These are phyloP conservation scores for Cutaneotrichosporon cavernicola DNA, from an alignment of 1,284 basidiomycete species.

Conservation along the genomic window DNA sequence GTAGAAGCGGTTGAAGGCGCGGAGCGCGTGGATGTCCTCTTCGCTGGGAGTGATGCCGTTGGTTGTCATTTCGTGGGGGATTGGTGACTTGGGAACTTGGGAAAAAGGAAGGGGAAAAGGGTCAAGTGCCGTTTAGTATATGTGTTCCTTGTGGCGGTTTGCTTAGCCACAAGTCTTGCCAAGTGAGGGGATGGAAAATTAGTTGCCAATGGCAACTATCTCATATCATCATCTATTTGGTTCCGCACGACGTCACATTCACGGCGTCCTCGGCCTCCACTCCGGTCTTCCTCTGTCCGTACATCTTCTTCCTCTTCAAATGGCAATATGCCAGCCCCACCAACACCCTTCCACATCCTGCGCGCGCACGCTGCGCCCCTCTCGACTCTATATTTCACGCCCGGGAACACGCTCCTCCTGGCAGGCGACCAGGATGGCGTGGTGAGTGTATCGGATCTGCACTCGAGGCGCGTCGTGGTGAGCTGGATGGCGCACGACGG, in stretches of 20 bases:
- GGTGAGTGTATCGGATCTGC: slow-evolving; percentile 62
- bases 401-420: slow-evolving; percentile 71
- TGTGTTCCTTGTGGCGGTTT: neutral
- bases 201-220: slow-evolving; percentile 8
- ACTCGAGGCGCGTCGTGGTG: slow-evolving; percentile 66
- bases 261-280: neutral
- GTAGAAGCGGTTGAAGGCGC: slow-evolving; percentile 29
- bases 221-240: neutral
- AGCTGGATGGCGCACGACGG: slow-evolving; percentile 76
- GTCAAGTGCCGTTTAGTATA: neutral
- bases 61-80: neutral
- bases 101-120: neutral
- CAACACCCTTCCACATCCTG: slow-evolving; percentile 63
- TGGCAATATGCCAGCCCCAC: slow-evolving; percentile 4
- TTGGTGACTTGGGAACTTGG: too few relatives aligned
- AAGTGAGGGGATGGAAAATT: neutral
- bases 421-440: slow-evolving; percentile 66
- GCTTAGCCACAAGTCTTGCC: neutral
- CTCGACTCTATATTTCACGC: slow-evolving; percentile 58
- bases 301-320: neutral
- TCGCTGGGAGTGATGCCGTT: slow-evolving; percentile 39
- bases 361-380: slow-evolving; percentile 67
- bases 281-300: neutral
- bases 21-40: slow-evolving; percentile 19
- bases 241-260: neutral